Percentiles rank a stretch among this genome's conserved stretches.
phyloP scores from a whole-genome alignment of 176 grass and related monocot genomes.

The Musa schizocarpa region DNA sequence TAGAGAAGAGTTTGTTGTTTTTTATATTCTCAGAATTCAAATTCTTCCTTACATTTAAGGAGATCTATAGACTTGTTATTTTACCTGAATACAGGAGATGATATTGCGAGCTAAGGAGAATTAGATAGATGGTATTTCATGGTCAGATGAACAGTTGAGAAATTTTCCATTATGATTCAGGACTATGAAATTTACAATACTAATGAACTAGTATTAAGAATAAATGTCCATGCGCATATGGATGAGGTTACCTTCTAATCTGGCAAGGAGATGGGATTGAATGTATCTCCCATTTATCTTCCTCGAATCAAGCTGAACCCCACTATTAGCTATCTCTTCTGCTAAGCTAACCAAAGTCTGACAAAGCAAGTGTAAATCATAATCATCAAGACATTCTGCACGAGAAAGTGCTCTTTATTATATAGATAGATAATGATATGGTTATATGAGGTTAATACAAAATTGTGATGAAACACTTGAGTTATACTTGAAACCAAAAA shows the following conservation, averaged over 20 bases:
- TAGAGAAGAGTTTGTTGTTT: no score
- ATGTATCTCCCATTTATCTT: conserved; percentile 93
- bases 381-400: conserved; percentile 13
- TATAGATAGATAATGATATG: not conserved
- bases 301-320: conserved; percentile 50
- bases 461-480: no score
- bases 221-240: not conserved
- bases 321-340: conserved; percentile 81
- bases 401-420: not conserved
- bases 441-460: no score
- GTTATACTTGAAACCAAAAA: no score
- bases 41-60: no score
- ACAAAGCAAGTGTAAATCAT: conserved; percentile 25
- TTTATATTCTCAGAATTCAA: no score
- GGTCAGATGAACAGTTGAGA: not conserved
- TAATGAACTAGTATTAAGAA: not conserved
- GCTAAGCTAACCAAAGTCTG: conserved; percentile 85
- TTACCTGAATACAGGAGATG: no score
- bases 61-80: no score
- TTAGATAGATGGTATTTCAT: not conserved
- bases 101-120: no score
- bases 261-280: conserved; percentile 76
- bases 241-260: conserved; percentile 63
- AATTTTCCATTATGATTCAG: not conserved
- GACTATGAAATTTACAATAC: not conserved